Percentiles rank a stretch among this genome's conserved stretches.
phyloP scores from a whole-genome alignment of 1,139 yeast species.

The Candida sojae region DNA sequence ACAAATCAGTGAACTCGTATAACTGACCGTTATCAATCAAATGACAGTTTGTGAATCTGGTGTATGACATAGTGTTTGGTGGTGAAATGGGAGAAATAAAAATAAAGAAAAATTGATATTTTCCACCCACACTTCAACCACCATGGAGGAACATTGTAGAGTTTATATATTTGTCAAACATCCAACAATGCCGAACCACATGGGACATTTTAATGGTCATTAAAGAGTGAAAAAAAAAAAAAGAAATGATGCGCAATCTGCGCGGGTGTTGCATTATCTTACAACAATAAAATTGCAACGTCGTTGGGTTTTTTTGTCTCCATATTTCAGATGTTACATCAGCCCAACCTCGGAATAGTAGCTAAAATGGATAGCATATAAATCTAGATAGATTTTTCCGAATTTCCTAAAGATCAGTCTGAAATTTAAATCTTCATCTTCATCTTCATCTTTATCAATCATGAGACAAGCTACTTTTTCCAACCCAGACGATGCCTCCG shows the following conservation, averaged over 20 bases:
- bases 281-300: slow-evolving; percentile 6
- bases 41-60: slow-evolving; percentile 50
- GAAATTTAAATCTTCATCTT: neutral
- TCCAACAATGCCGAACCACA: neutral
- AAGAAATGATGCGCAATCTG: neutral
- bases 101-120: neutral
- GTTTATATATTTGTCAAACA: neutral
- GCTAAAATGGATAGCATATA: too few relatives aligned
- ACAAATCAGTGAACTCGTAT: slow-evolving; percentile 41
- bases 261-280: neutral
- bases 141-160: neutral
- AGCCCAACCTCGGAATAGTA: too few relatives aligned
- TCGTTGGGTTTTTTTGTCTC: neutral
- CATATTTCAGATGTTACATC: too few relatives aligned
- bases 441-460: neutral
- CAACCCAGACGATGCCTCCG: slow-evolving; percentile 46
- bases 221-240: neutral
- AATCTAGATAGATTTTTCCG: neutral
- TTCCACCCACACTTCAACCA: neutral
- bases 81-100: neutral
- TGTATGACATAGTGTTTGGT: slow-evolving; percentile 6
- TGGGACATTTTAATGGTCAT: neutral
- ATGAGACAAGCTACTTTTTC: slow-evolving; percentile 47
- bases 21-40: slow-evolving; percentile 54
- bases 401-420: neutral